Evolutionary conservation across 208 protist species (phyloP), one percentile per base, ranked within the genome.

Genomic region (Acanthamoeba castellanii): DNA sequence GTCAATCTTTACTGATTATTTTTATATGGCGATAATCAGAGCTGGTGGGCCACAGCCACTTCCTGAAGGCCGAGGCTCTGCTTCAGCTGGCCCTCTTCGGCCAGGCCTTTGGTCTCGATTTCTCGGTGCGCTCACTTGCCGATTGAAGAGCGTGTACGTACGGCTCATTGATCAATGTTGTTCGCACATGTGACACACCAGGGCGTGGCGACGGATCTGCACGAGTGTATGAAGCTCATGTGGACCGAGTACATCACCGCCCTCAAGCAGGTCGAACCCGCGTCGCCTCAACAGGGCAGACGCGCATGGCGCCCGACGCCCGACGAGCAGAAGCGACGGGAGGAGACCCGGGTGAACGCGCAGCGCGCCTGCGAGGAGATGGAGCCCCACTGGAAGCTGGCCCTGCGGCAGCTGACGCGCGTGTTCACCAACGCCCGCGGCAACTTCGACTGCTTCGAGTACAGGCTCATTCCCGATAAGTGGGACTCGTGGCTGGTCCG

Each of bases 31-130:
- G 16, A 0, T 57, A n/a, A 20, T n/a, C 66, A 74, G 66, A 74
- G 30, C 2, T 34, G n/a, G 1, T 74, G 25, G 66, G 66, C 18
- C 66, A 74, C 66, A 74, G 30, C 13, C 37, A 47, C 37, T 32
- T 42, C 37, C 14, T 25, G 3, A 32, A 42, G 70, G 70, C 37
- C n/a, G 34, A 81, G 70, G 70, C 30, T 13, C 70, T 81, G 70
- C 70, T 81, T 32, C 70, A 81, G 6, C 30, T 81, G 18, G 70
- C 32, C 34, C 70, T 81, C 34, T 45, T 81, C 30, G 16, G 30
- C 70, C 70, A 81, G 70, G 32, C 70, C 25, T 81, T 81, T 81
- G 70, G 34, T 20, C n/a, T 81, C 18, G 70, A 81, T 30, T 30
- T 81, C 9, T 81, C 70, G 70, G 70, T 74, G 25, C 20, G 66